phyloP scores from a whole-genome alignment of 495 filamentous ascomycete species.

The Xylona heveae region DNA sequence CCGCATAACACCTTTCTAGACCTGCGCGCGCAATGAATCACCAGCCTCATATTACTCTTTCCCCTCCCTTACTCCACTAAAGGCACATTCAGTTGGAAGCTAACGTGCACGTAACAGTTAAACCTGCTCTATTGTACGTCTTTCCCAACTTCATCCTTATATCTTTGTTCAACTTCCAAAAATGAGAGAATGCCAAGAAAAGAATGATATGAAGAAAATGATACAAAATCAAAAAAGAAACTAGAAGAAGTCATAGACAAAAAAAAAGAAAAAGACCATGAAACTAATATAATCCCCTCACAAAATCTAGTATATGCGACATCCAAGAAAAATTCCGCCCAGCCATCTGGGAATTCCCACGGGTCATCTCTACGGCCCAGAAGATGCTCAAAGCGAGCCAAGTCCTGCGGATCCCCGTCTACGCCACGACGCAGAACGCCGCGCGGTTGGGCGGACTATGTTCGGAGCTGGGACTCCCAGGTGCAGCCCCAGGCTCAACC shows the following conservation, averaged over 20 bases:
- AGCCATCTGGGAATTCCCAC: constrained; percentile 63
- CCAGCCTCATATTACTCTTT: too few species aligned
- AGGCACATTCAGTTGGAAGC: too few species aligned
- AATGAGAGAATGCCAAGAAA: constrained; percentile 4
- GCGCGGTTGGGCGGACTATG: constrained; percentile 58
- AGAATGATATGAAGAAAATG: neutral
- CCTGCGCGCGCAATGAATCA: too few species aligned
- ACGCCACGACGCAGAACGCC: constrained; percentile 65
- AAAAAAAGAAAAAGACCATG: too few species aligned
- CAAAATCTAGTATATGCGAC: constrained; percentile 78
- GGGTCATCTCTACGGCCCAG: constrained; percentile 33
- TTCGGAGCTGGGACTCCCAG: constrained; percentile 39
- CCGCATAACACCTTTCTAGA: too few species aligned
- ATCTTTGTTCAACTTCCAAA: constrained; percentile 1
- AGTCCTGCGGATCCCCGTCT: constrained; percentile 54
- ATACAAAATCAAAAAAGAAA: neutral
- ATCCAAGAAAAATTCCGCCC: constrained; percentile 83
- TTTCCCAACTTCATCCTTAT: neutral
- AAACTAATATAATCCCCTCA: neutral
- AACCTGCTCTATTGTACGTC: constrained; percentile 47
- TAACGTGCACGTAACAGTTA: constrained; percentile 22
- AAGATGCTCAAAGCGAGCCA: constrained; percentile 29
- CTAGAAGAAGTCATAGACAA: too few species aligned
- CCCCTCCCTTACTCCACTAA: too few species aligned
- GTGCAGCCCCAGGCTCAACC: constrained; percentile 18